Conservation (phyloP, 768 basidiomycete genomes). For the Trametes cubensis region DNA sequence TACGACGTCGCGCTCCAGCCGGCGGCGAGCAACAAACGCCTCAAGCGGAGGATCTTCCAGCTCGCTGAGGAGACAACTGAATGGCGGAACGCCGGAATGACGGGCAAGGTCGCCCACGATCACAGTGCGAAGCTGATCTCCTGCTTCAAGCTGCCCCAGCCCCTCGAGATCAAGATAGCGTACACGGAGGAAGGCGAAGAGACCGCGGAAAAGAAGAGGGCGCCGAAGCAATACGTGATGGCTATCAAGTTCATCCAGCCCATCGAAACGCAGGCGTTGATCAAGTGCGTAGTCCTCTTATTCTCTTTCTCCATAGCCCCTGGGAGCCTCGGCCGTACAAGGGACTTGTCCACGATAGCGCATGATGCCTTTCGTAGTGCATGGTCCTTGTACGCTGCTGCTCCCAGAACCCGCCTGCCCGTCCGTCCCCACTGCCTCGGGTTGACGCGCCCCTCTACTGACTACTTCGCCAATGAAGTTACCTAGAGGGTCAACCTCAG, state of each 20-base stretch:
- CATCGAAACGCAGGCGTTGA: constrained; percentile 46
- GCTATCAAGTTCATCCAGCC: constrained; percentile 46
- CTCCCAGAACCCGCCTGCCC: neutral
- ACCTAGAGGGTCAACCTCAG: constrained; percentile 47
- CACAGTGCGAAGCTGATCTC: constrained; percentile 49
- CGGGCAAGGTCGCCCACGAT: constrained; percentile 50
- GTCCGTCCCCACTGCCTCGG: neutral
- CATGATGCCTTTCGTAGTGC: constrained; percentile 14
- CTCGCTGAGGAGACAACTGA: constrained; percentile 48
- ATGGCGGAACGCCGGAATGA: constrained; percentile 46
- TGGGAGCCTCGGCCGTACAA: constrained; percentile 19
- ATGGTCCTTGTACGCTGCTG: constrained; percentile 9
- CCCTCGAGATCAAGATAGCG: constrained; percentile 41
- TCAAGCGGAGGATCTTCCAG: constrained; percentile 50
- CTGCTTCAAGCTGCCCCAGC: constrained; percentile 43
- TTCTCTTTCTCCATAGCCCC: neutral
- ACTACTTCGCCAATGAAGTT: constrained; percentile 35
- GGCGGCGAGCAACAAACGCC: constrained; percentile 39
- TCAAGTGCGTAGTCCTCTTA: constrained; percentile 36
- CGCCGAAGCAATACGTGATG: constrained; percentile 42
- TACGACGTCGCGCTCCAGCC: constrained; percentile 51
- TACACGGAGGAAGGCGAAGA: constrained; percentile 52
- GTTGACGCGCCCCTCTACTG: constrained; percentile 16
- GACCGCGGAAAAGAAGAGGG: constrained; percentile 33
- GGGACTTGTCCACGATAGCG: constrained; percentile 17